These are phyloP conservation scores for Parsonsia alboflavescens DNA, from an alignment of 257 asterid genomes.

Conservation along the genomic window DNA sequence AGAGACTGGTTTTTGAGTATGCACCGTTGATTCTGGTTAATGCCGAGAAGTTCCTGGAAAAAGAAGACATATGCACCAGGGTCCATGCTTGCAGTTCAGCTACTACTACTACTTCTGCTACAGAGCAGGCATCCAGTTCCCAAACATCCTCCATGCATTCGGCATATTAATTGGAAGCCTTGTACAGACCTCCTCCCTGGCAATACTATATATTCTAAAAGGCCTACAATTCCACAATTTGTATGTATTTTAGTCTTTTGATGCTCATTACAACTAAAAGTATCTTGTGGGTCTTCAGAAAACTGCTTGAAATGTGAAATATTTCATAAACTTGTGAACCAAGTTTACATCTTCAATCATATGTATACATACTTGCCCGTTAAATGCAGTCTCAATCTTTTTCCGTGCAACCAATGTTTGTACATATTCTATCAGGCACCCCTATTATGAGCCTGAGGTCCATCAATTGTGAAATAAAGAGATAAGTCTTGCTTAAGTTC, in stretches of 20 bases:
- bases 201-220: slow-evolving; percentile 4
- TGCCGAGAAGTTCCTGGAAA: slow-evolving; percentile 76
- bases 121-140: slow-evolving; percentile 17
- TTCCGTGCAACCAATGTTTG: no score
- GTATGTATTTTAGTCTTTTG: background rate
- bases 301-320: background rate
- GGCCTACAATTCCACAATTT: background rate
- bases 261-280: background rate
- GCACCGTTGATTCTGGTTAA: slow-evolving; percentile 67
- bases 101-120: slow-evolving; percentile 1
- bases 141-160: slow-evolving; percentile 41
- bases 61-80: slow-evolving; percentile 50
- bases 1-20: slow-evolving; percentile 80
- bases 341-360: background rate
- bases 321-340: no score
- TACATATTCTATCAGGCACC: background rate
- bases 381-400: no score
- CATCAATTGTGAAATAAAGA: background rate
- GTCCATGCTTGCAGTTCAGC: slow-evolving; percentile 63
- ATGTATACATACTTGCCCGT: background rate
- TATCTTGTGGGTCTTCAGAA: background rate
- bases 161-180: slow-evolving; percentile 32
- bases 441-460: background rate
- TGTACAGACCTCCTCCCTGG: slow-evolving; percentile 1
- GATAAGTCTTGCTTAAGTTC: background rate